These are phyloP conservation scores for Colletotrichum brevisporum DNA, from an alignment of 2,329 filamentous ascomycete species.

Conservation along the genomic window DNA sequence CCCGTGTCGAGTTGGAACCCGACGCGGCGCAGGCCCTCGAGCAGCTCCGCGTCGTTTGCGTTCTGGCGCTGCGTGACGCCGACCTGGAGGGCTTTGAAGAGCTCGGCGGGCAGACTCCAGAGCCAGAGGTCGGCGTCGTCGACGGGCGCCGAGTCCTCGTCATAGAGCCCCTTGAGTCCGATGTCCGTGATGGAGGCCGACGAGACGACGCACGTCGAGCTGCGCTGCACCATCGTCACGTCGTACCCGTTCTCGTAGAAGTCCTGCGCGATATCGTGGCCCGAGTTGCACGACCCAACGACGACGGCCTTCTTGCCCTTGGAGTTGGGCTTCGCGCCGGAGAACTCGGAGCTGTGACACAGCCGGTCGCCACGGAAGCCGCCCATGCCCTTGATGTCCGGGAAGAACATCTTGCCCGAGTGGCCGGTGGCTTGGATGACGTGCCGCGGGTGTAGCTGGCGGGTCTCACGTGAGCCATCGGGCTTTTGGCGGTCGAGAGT, in stretches of 20 bases:
- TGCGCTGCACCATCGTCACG: slow-evolving; percentile 80
- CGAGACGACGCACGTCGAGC: slow-evolving; percentile 74
- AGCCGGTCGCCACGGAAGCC: slow-evolving; percentile 69
- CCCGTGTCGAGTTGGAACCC: slow-evolving; percentile 75
- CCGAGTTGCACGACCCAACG: slow-evolving; percentile 78
- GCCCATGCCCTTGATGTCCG: slow-evolving; percentile 65
- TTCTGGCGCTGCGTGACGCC: slow-evolving; percentile 53
- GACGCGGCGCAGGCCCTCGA: slow-evolving; percentile 63
- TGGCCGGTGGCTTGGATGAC: slow-evolving; percentile 78
- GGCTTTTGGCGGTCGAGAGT: slow-evolving; percentile 61
- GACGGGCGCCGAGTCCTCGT: slow-evolving; percentile 68
- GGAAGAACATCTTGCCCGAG: slow-evolving; percentile 74
- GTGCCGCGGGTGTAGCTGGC: slow-evolving; percentile 73
- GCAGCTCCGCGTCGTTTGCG: slow-evolving; percentile 55
- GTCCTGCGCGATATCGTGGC: slow-evolving; percentile 78
- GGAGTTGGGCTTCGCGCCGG: slow-evolving; percentile 62
- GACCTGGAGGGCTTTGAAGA: slow-evolving; percentile 74
- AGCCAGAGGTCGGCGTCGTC: slow-evolving; percentile 77
- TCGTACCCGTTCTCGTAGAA: slow-evolving; percentile 76
- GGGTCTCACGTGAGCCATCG: slow-evolving; percentile 63
- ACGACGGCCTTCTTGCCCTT: slow-evolving; percentile 74
- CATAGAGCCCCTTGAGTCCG: slow-evolving; percentile 65
- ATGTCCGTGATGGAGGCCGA: slow-evolving; percentile 68
- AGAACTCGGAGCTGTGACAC: slow-evolving; percentile 71
- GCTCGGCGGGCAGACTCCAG: slow-evolving; percentile 69